Evolutionary conservation across 352 stramenopile species (phyloP), one percentile per base, ranked within the genome.

Genomic region (Elongisporangium anandrum): DNA sequence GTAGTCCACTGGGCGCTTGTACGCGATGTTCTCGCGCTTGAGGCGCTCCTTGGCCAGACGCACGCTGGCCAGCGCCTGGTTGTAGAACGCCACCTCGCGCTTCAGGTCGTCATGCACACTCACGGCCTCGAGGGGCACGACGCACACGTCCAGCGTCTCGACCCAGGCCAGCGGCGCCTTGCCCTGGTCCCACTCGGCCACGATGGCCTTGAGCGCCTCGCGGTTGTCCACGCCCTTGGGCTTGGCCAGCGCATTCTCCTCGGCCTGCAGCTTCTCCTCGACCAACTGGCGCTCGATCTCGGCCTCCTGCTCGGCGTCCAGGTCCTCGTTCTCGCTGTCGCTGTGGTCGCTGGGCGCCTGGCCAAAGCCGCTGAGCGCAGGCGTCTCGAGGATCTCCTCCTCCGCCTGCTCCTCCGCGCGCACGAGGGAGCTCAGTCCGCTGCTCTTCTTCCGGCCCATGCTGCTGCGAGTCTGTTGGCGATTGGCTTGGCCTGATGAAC

Each of bases 1-100:
- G 80, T 98, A 99, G 71, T 99, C 97, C 21, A 89, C 78, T 0
- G 97, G 96, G 4, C 97, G 83, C 60, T 96, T 95, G 77, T 99
- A 98, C 15, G 95, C 94, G 16, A 95, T 67, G 29, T 70, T 65
- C 12, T 90, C 66, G 54, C 81, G 65, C 63, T 87, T 76, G 10
- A 95, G 70, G 4, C 73, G 72, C 20, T 84, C 77, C 64, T 91
- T 92, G n/a, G 86, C 86, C 15, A 77, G 41, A 13, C 84, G 83
- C 38, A 95, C 86, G 50, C 52, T 76, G 1, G 77, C 74, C 22
- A 95, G 64, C 63, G 83, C 78, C 64, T 97, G 92, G 68, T 98
- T 98, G 75, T 99, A 99, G 80, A 99, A 99, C 22, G 93, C 87
- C 8, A 98, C 92, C 63, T 99, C 88, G 12, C 88, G 79, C 70